Base-by-base conservation (phyloP, 1,139 yeast genomes). In the Saccharomyces hybrid region DNA sequence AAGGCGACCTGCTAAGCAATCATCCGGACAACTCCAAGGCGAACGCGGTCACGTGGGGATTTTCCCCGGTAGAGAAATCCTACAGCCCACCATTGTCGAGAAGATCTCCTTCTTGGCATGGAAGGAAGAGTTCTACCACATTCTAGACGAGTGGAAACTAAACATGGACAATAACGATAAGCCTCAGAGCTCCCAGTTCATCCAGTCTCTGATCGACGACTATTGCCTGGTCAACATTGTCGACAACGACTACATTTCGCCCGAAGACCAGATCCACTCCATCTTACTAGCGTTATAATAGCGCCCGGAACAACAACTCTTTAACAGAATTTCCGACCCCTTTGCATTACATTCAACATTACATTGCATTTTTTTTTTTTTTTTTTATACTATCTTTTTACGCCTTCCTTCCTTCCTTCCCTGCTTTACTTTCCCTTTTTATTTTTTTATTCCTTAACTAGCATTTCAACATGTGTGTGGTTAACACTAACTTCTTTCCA, bases 21-120 rank as follows among this genome's bases (percentile, higher is more conserved):
- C 83, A 93, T 51, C 80, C 79, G 47, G 86, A 81, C 51, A 87
- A 83, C 57, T 72, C 77, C 28, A 87, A 85, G 60, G 90, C 95
- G 61, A 90, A 89, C 67, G 97, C 98, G 7, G 97, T 90, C 53
- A 93, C 99, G 12, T 93, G 99, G 99, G 97, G 59, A 88, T 88
- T 47, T 89, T 88, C 79, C 96, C 96, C 19, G 95, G 95, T 50
- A 87, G 86, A 68, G 96, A 89, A 72, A 87, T 89, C 53, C 78
- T 88, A 62, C 96, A 89, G 71, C 96, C 97, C 53, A 89, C 97
- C 0, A 88, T 89, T 67, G 96, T 89, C n/a, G 97, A 89, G 69
- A 84, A 83, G 68, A 82, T 84, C 29, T 86, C 96, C 2, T 89
- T 89, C 73, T 75, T 88, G 64, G 96, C 98, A 8, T 93, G 99